phyloP scores from a whole-genome alignment of 345 rosid species.

The Erucastrum elatum region DNA sequence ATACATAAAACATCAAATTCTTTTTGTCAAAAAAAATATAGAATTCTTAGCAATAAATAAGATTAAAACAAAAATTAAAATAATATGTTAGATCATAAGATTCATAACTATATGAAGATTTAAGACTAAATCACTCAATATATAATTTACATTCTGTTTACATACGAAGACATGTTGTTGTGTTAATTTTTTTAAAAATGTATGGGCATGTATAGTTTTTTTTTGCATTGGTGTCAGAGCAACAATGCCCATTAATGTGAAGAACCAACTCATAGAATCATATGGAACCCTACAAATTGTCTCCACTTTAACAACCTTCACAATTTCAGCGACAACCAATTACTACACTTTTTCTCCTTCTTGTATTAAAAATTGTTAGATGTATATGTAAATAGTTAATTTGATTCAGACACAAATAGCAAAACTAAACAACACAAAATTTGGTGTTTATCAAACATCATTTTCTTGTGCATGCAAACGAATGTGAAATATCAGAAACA shows the following conservation, averaged over 20 bases:
- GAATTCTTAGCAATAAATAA: not conserved
- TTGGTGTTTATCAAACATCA: not conserved
- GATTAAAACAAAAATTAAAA: not conserved
- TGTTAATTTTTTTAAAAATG: not conserved
- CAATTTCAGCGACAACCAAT: constrained; percentile 2
- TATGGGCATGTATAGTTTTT: not conserved
- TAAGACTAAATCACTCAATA: too few relatives aligned
- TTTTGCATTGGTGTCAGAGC: not conserved
- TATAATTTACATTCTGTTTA: not conserved
- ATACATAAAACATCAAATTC: constrained; percentile 12
- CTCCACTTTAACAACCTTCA: constrained; percentile 18
- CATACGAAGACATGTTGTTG: not conserved
- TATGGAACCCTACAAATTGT: constrained; percentile 27
- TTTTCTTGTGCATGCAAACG: not conserved
- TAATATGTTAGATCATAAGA: too few relatives aligned
- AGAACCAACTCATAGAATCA: constrained; percentile 26
- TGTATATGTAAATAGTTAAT: not conserved
- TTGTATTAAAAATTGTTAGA: not conserved
- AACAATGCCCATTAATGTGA: constrained; percentile 25
- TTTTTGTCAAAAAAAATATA: too few relatives aligned
- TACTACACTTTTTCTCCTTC: not conserved
- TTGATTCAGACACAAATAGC: not conserved
- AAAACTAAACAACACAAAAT: not conserved
- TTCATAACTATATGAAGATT: not conserved
- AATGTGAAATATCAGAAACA: not conserved